Conservation (phyloP, 257 asterid genomes). For the Penstemon barbatus region DNA sequence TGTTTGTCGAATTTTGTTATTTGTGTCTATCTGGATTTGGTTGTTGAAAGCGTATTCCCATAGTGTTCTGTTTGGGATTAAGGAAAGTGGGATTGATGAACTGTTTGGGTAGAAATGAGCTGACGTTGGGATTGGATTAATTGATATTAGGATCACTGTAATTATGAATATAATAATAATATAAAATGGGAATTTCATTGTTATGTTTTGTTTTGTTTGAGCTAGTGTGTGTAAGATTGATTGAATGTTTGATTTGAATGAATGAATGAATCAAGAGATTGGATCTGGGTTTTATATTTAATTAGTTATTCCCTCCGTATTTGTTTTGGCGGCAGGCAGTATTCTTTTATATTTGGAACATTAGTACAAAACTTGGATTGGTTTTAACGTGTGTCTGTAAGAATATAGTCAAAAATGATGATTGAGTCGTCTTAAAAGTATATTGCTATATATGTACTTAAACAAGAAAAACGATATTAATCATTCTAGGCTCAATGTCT, state of each 20-base stretch:
- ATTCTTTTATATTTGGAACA: neutral
- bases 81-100: slow-evolving; percentile 35
- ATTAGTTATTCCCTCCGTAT: neutral
- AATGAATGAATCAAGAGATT: neutral
- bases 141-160: slow-evolving; percentile 11
- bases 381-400: too few species aligned
- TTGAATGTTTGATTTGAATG: neutral
- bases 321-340: neutral
- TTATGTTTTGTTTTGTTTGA: neutral
- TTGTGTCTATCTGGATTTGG: too few species aligned
- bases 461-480: too few species aligned
- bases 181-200: slow-evolving; percentile 27
- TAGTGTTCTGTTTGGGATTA: slow-evolving; percentile 42
- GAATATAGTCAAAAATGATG: neutral
- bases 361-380: neutral
- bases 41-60: slow-evolving; percentile 52
- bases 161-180: neutral
- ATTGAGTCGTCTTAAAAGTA: neutral
- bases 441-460: too few species aligned
- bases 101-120: slow-evolving; percentile 47
- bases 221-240: neutral
- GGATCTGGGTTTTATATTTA: neutral
- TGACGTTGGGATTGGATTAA: slow-evolving; percentile 23
- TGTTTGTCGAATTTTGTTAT: too few species aligned
- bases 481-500: too few species aligned